These are phyloP conservation scores for Tuber borchii DNA, from an alignment of 495 filamentous ascomycete genomes.

Conservation along the genomic window DNA sequence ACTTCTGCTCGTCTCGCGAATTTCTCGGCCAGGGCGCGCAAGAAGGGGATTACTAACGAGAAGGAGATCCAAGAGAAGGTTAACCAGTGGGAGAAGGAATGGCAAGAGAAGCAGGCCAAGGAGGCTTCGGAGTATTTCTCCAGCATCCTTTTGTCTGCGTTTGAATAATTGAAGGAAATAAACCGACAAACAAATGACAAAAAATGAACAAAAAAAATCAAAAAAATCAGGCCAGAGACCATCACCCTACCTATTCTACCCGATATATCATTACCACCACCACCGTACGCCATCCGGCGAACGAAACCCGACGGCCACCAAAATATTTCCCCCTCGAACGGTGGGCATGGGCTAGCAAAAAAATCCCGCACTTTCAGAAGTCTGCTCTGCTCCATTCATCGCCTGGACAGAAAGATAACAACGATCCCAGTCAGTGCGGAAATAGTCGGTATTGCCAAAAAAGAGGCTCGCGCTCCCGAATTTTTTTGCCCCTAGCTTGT, in stretches of 20 bases:
- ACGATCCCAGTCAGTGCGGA: neutral
- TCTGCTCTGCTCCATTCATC: neutral
- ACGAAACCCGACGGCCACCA: neutral
- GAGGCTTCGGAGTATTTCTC: slow-evolving; percentile 41
- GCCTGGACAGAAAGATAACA: neutral
- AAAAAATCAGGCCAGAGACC: neutral
- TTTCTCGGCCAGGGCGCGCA: slow-evolving; percentile 38
- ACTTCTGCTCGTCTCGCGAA: slow-evolving; percentile 40
- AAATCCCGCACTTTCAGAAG: neutral
- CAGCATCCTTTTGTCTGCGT: slow-evolving; percentile 39
- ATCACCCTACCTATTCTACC: neutral
- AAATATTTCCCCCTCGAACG: neutral
- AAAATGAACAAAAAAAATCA: neutral
- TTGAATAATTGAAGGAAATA: slow-evolving; percentile 24
- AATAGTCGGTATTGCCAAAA: neutral
- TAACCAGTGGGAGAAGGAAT: slow-evolving; percentile 39
- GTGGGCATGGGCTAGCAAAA: neutral
- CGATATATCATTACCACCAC: neutral
- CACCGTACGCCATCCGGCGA: neutral
- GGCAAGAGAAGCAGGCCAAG: slow-evolving; percentile 41
- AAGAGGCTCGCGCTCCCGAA: neutral
- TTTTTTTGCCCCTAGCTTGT: neutral
- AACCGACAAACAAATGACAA: neutral
- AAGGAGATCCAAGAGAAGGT: slow-evolving; percentile 39
- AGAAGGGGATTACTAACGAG: slow-evolving; percentile 39